These are phyloP conservation scores for Tylopilus sp. DNA, from an alignment of 768 basidiomycete species.

Conservation along the genomic window DNA sequence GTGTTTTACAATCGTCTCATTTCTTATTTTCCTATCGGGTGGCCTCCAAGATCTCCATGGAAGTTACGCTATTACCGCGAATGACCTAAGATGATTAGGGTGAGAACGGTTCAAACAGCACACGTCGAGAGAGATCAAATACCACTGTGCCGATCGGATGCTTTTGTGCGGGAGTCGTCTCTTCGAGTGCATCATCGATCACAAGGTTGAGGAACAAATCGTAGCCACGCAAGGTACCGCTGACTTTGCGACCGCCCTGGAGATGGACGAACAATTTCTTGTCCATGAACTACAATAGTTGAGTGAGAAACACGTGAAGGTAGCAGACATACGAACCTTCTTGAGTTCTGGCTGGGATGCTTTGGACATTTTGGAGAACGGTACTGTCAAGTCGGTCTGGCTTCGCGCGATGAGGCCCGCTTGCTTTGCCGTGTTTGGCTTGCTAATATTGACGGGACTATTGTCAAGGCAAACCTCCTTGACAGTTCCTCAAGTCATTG, in stretches of 20 bases:
- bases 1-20: neutral
- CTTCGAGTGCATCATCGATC: constrained; percentile 93
- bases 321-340: constrained; percentile 60
- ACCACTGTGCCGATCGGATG: constrained; percentile 91
- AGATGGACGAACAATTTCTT: constrained; percentile 93
- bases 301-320: neutral
- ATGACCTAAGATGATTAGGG: constrained; percentile 62
- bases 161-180: constrained; percentile 85
- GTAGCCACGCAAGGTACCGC: constrained; percentile 92
- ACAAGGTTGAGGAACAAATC: constrained; percentile 99
- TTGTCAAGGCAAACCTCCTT: neutral
- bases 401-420: neutral
- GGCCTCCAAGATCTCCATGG: constrained; percentile 85
- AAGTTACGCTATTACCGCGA: constrained; percentile 94
- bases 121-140: constrained; percentile 16
- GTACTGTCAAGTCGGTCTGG: neutral
- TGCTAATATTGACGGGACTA: too few species aligned
- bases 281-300: constrained; percentile 84
- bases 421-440: constrained; percentile 35
- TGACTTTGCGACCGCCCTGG: constrained; percentile 93
- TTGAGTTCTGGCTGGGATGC: constrained; percentile 97
- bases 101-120: neutral
- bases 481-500: neutral
- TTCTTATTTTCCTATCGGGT: constrained; percentile 33
- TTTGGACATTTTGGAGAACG: constrained; percentile 67